Evolutionary conservation across 2,329 filamentous ascomycete species (phyloP), one percentile per base, ranked within the genome.

Genomic region (Alternaria novae-zelandiae): DNA sequence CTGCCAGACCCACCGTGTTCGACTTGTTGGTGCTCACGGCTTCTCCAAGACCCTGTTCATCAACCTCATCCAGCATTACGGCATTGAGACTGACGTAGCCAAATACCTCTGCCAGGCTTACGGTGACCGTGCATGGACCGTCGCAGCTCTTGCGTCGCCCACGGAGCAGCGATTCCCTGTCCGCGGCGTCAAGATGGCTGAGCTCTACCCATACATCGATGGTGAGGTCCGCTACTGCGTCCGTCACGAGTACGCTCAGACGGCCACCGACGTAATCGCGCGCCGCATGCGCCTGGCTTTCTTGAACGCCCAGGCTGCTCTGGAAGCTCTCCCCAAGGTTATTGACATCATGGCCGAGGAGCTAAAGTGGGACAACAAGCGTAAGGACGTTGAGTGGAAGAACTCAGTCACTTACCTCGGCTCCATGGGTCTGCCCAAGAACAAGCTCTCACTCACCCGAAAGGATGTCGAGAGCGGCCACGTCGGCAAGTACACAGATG

Each of bases 21-120:
- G 91, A 58, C 85, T 97, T 32, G 85, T 96, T 63, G 93, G 93
- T 70, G 92, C 93, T 11, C 93, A 97, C 78, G 93, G 93, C 58
- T 96, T 90, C 83, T 94, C 90, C 80, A 94, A 94, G 81, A 93
- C 94, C 2, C 88, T 97, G 23, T 97, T 97, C 83, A 97, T 97
- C 85, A 94, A 95, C 80, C 84, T 97, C 36, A 96, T 97, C 76
- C 94, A 97, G 80, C 92, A 97, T 82, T 97, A 93, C 77, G 93
- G 93, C 67, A 83, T 97, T 60, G 94, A 97, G 81, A 97, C 93
- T 17, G 93, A 97, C 72, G 92, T 97, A 20, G 94, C 94, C 47
- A 92, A 93, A 82, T 94, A 97, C 81, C 86, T 97, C 32, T 91
- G 91, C 13, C 88, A 91, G 75, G 92, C 92, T 60, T 98, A 97